Evolutionary conservation across 31 red algal genomes (phyloP).

Genomic region (Bonnemaisonia californica): DNA sequence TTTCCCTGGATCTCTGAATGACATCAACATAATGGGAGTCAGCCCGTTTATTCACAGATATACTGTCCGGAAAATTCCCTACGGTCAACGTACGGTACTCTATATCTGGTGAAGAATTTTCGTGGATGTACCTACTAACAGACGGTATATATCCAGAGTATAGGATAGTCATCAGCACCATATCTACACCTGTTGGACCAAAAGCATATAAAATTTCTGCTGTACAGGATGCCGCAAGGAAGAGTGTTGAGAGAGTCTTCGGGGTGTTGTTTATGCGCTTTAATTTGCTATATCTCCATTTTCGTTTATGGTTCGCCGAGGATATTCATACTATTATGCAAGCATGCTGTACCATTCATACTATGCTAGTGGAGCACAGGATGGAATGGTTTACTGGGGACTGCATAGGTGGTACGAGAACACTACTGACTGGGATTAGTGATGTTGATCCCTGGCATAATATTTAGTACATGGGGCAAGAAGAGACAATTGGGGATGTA

Average conservation of each 20-base stretch:
- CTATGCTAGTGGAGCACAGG: too few relatives aligned
- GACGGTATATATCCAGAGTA: constrained; percentile 31
- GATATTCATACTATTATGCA: neutral
- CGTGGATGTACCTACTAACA: constrained; percentile 30
- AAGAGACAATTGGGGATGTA: too few relatives aligned
- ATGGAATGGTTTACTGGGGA: too few relatives aligned
- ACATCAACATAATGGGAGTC: constrained; percentile 12
- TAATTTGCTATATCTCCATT: neutral
- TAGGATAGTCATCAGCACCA: constrained; percentile 15
- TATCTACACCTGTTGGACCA: neutral
- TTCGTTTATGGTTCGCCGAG: neutral
- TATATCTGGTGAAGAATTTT: constrained; percentile 1
- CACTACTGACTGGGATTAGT: too few relatives aligned
- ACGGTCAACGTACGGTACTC: neutral
- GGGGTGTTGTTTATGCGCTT: neutral
- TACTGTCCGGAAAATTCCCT: constrained; percentile 1
- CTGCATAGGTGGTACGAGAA: too few relatives aligned
- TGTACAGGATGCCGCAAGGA: neutral
- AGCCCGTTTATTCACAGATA: constrained; percentile 11
- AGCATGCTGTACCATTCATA: neutral
- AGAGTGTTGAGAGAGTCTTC: neutral
- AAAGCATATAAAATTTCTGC: neutral
- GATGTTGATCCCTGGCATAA: too few relatives aligned
- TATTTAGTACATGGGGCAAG: too few relatives aligned
- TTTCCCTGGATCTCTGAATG: neutral